A percentile compares a stretch with the other conserved stretches of the same genome.
Conservation (phyloP, 73 alveolate genomes). For the Paramecium primaurelia region DNA sequence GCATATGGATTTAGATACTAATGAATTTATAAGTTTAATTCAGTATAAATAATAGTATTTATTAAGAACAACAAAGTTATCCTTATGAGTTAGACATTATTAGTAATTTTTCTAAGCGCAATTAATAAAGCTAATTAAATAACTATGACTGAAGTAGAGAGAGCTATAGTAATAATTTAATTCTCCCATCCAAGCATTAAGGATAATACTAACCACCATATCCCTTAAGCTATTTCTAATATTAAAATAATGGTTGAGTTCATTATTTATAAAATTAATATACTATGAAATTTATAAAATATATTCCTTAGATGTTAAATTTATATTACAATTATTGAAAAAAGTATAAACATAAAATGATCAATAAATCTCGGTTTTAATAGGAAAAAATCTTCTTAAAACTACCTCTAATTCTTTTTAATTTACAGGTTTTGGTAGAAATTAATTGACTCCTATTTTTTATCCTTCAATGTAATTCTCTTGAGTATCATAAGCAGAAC, state of each 20-base stretch:
- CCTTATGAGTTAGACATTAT: neutral
- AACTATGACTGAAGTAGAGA: neutral
- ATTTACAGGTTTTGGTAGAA: slow-evolving; percentile 18
- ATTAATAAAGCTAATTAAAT: neutral
- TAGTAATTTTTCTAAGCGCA: neutral
- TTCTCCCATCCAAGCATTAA: neutral
- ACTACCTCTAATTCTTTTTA: neutral
- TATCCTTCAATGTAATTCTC: neutral
- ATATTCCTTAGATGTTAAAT: neutral
- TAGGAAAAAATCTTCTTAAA: neutral
- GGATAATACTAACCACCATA: neutral
- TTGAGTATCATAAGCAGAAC: slow-evolving; percentile 37
- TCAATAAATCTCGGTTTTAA: neutral
- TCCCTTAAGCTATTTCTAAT: neutral
- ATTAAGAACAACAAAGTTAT: neutral
- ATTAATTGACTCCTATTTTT: neutral
- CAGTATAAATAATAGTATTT: neutral
- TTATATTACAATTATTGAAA: neutral
- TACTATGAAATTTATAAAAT: neutral
- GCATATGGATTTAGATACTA: neutral
- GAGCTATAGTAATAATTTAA: neutral
- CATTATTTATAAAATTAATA: neutral
- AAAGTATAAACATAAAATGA: neutral
- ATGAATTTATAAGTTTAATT: neutral
- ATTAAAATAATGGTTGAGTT: neutral